Conservation (phyloP, 257 asterid genomes). For the Solanum paucissectum region DNA sequence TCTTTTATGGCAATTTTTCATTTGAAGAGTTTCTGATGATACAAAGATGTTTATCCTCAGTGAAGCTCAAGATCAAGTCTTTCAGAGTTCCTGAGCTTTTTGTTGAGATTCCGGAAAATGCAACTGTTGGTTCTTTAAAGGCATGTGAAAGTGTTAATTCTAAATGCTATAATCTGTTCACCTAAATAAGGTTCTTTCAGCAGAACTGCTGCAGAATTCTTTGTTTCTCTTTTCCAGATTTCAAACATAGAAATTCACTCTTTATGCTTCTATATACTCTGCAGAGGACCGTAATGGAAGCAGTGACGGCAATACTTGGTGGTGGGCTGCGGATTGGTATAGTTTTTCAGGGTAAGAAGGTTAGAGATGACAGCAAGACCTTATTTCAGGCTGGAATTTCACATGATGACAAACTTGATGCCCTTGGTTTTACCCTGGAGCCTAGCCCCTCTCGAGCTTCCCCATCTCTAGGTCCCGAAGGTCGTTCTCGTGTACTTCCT, state of each 20-base stretch:
- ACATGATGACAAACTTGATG: slow-evolving; percentile 54
- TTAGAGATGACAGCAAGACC: slow-evolving; percentile 76
- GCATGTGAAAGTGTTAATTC: slow-evolving; percentile 14
- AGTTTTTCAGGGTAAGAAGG: slow-evolving; percentile 86
- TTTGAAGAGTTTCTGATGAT: slow-evolving; percentile 21
- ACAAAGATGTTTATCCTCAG: slow-evolving; percentile 28
- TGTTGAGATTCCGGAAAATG: slow-evolving; percentile 63
- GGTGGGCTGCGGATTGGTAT: slow-evolving; percentile 77
- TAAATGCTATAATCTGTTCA: background rate
- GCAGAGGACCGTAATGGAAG: slow-evolving; percentile 88
- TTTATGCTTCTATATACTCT: slow-evolving; percentile 3
- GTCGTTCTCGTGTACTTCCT: slow-evolving; percentile 11
- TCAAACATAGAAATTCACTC: background rate
- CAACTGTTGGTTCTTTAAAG: slow-evolving; percentile 70
- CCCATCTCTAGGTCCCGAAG: slow-evolving; percentile 26
- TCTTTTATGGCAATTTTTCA: background rate
- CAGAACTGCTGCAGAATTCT: background rate
- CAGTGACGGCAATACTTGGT: slow-evolving; percentile 75
- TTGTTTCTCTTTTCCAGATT: background rate
- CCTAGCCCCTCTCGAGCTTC: slow-evolving; percentile 37
- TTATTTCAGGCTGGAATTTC: slow-evolving; percentile 80
- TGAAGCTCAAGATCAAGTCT: slow-evolving; percentile 71
- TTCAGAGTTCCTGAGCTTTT: slow-evolving; percentile 65
- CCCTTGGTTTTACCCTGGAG: slow-evolving; percentile 72
- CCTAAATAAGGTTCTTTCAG: background rate